Conservation (phyloP, 2,329 filamentous ascomycete species). For the Fusarium paranaense region DNA sequence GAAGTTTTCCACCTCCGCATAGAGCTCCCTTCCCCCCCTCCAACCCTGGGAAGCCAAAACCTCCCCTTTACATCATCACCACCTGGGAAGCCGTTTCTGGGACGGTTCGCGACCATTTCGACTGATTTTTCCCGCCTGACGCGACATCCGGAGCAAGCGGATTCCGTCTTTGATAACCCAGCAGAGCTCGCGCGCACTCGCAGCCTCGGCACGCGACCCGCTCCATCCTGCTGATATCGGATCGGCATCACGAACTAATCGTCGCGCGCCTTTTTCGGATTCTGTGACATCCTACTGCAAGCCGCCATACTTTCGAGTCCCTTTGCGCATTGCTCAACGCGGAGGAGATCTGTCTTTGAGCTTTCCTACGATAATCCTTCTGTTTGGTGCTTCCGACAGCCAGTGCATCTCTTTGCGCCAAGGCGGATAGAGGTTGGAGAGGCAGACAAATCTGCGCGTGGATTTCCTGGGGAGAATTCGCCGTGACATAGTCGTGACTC, state of each 20-base stretch:
- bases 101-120: not conserved
- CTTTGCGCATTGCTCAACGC: not conserved
- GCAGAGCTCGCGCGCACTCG: constrained; percentile 8
- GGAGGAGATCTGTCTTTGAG: not conserved
- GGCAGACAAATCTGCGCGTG: constrained; percentile 37
- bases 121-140: not conserved
- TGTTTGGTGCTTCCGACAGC: constrained; percentile 12
- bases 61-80: constrained; percentile 41
- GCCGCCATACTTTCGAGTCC: not conserved
- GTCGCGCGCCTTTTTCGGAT: constrained; percentile 14
- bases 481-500: constrained; percentile 51
- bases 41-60: constrained; percentile 11
- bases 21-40: constrained; percentile 32
- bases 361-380: constrained; percentile 2
- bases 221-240: constrained; percentile 20
- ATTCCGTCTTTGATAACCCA: not conserved
- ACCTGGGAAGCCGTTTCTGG: not conserved
- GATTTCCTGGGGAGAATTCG: constrained; percentile 40
- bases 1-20: constrained; percentile 38
- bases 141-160: not conserved
- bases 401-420: constrained; percentile 27
- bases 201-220: constrained; percentile 30
- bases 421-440: constrained; percentile 39
- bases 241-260: constrained; percentile 9
- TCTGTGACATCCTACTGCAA: not conserved